Conservation (phyloP, 2,329 filamentous ascomycete genomes). For the Sclerotinia glacialis region DNA sequence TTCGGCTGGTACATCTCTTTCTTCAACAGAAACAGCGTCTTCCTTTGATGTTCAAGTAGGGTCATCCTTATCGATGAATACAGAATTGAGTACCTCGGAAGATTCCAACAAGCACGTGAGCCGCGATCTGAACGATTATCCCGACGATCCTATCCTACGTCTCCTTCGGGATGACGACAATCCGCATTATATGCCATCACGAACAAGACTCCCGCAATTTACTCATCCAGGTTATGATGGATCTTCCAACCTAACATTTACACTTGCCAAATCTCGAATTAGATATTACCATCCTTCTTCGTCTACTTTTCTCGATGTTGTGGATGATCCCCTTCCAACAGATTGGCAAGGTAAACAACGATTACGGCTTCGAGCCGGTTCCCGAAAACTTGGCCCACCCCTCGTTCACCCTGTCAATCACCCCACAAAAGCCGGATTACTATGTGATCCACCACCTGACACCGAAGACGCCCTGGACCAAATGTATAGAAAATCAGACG, state of each 20-base stretch:
- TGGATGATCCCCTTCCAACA: slow-evolving; percentile 49
- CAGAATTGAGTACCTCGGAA: not conserved
- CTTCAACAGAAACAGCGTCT: slow-evolving; percentile 11
- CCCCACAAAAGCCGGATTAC: slow-evolving; percentile 22
- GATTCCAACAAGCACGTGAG: not conserved
- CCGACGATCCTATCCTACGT: slow-evolving; percentile 32
- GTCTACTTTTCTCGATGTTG: slow-evolving; percentile 57
- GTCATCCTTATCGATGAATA: not conserved
- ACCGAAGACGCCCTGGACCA: slow-evolving; percentile 30
- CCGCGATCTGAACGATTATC: slow-evolving; percentile 25
- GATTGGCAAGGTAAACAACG: slow-evolving; percentile 39
- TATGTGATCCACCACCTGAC: slow-evolving; percentile 25
- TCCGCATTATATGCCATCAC: slow-evolving; percentile 42
- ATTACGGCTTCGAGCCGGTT: slow-evolving; percentile 51
- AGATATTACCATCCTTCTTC: slow-evolving; percentile 54
- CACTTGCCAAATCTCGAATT: slow-evolving; percentile 53
- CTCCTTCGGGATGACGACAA: slow-evolving; percentile 37
- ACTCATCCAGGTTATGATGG: slow-evolving; percentile 52
- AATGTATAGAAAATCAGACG: slow-evolving; percentile 30
- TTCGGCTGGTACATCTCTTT: slow-evolving; percentile 4
- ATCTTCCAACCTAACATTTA: slow-evolving; percentile 44
- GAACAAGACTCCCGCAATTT: slow-evolving; percentile 43
- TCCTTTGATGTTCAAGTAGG: not conserved
- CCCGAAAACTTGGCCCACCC: slow-evolving; percentile 43
- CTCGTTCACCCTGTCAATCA: slow-evolving; percentile 19